phyloP scores from a whole-genome alignment of 2,329 filamentous ascomycete genomes.

The Colletotrichum sp. region DNA sequence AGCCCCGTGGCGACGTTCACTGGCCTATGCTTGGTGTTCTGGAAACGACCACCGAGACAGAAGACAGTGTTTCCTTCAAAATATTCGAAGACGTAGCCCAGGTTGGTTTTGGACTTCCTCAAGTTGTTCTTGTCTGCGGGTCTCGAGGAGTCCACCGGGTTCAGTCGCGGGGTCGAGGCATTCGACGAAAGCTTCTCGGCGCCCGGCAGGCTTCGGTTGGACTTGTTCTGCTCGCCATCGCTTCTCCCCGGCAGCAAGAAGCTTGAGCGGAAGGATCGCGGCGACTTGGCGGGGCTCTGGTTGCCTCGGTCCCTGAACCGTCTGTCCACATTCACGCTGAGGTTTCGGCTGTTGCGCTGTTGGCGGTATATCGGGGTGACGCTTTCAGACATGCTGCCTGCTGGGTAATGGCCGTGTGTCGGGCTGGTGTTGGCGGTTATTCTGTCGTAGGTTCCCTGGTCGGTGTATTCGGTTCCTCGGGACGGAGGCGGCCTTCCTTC shows the following conservation, averaged over 20 bases:
- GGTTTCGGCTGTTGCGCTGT: conserved; percentile 43
- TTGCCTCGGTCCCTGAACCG: conserved; percentile 59
- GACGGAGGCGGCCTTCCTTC: conserved; percentile 70
- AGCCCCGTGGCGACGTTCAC: conserved; percentile 88
- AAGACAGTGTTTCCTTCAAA: conserved; percentile 95
- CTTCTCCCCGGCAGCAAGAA: conserved; percentile 70
- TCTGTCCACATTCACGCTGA: conserved; percentile 65
- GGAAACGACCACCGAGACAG: conserved; percentile 81
- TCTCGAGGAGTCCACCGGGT: conserved; percentile 45
- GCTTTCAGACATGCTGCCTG: conserved; percentile 76
- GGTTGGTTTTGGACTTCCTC: conserved; percentile 38
- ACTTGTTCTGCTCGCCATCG: conserved; percentile 50
- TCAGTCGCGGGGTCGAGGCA: conserved; percentile 74
- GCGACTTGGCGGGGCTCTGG: conserved; percentile 69
- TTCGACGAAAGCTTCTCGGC: conserved; percentile 86
- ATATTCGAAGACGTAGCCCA: conserved; percentile 69
- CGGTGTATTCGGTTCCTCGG: conserved; percentile 81
- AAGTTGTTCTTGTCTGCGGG: conserved; percentile 10
- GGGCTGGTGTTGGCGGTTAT: conserved; percentile 78
- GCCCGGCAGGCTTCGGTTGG: conserved; percentile 65
- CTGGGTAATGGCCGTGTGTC: conserved; percentile 60
- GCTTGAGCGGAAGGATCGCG: conserved; percentile 77
- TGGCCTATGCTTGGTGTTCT: conserved; percentile 86
- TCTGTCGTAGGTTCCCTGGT: conserved; percentile 73
- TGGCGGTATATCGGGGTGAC: conserved; percentile 72